Base-by-base conservation (phyloP, 768 basidiomycete species). In the Kwoniella newhampshirensis region DNA sequence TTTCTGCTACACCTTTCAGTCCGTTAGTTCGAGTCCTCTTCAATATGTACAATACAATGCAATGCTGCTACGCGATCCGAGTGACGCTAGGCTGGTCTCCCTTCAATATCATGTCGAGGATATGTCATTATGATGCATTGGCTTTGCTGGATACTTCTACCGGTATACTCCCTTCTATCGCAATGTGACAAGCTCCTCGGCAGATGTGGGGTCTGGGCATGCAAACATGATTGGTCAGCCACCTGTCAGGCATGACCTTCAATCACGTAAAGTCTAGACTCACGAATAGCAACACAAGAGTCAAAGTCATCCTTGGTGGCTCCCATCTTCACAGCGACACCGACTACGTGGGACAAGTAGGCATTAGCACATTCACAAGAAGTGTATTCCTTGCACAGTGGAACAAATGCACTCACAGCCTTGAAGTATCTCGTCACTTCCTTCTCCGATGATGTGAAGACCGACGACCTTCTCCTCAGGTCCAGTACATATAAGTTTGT, bases 251-350 rank as follows among this genome's bases (percentile, higher is more conserved):
- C n/a, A n/a, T n/a, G n/a, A n/a, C n/a, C n/a, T n/a, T n/a, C n/a
- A n/a, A n/a, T n/a, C n/a, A n/a, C n/a, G 30, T 20, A 2, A 32
- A 12, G 45, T 28, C 18, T 12, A 8, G 9, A 70, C 72, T 54
- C 54, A 76, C 73, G 75, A 39, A 74, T 76, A 58, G 75, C 75
- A 32, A 77, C 76, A 42, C 61, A 65, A 35, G 59, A 60, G 54
- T 75, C 74, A 59, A 75, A 75, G 64, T 75, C 68, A 18, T 62
- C 57, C 63, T 77, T 77, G 21, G 76, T 75, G 30, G 74, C 77
- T 20, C 88, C 88, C 94, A 98, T 94, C 81, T 97, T 98, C 67
- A 99, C 81, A 12, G 96, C 96, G n/a, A 98, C 91, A 1, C 80
- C 89, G 65, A 78, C 74, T 71, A 43, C 26, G 43, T 32, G 46